A percentile compares a stretch with the other conserved stretches of the same genome.
Evolutionary conservation across 2,329 filamentous ascomycete genomes (phyloP).

Genomic region (Fusarium foetens): DNA sequence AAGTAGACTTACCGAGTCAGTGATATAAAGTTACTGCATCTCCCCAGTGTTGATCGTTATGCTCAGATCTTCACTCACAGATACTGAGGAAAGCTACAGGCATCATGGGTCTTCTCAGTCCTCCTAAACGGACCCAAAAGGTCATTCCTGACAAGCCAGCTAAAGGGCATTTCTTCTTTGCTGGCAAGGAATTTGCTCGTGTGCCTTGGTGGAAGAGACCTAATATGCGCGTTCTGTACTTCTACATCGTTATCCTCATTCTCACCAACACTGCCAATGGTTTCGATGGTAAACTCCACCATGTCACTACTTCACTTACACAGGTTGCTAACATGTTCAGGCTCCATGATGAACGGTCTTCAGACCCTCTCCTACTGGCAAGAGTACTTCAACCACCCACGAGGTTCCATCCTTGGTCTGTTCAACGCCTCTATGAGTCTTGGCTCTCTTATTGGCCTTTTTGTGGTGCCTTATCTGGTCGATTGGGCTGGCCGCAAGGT

Average conservation of each 20-base stretch:
- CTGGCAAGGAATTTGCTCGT: constrained; percentile 11
- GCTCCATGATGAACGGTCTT: constrained; percentile 22
- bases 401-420: constrained; percentile 10
- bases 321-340: background rate
- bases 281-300: constrained; percentile 2
- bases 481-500: constrained; percentile 22
- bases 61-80: background rate
- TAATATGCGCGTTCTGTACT: constrained; percentile 9
- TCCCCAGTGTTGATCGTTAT: background rate
- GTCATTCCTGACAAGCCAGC: constrained; percentile 16
- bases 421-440: constrained; percentile 31
- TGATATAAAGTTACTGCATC: constrained; percentile 1
- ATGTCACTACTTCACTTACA: no score
- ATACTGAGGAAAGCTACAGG: background rate
- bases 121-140: constrained; percentile 20
- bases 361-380: constrained; percentile 29
- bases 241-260: constrained; percentile 12
- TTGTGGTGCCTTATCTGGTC: constrained; percentile 24
- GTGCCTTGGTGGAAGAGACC: constrained; percentile 15
- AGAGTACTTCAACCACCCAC: constrained; percentile 23
- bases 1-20: background rate
- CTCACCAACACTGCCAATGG: constrained; percentile 21
- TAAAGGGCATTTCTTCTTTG: constrained; percentile 17
- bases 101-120: constrained; percentile 10
- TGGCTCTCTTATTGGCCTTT: constrained; percentile 24